Percentiles rank a stretch among this genome's conserved stretches.
Evolutionary conservation across 352 stramenopile species (phyloP).

Genomic region (Phytophthora sp.): DNA sequence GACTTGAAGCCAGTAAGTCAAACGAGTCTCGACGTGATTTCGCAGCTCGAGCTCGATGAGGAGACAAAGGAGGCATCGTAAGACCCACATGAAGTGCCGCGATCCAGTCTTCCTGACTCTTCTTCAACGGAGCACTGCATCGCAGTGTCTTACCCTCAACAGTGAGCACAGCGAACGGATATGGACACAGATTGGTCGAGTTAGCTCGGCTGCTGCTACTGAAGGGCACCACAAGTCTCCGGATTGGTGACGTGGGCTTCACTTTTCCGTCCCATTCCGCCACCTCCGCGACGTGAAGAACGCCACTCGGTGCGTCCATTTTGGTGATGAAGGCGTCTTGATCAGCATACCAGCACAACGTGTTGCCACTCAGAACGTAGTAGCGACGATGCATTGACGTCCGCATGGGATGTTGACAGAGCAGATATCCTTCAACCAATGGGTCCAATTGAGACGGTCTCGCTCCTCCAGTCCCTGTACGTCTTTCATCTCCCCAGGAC

Average conservation of each 20-base stretch:
- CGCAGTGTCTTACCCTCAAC: conserved; percentile 73
- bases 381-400: conserved; percentile 77
- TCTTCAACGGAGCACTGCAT: conserved; percentile 66
- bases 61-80: conserved; percentile 79
- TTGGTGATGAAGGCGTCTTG: conserved; percentile 62
- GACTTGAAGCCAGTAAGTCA: conserved; percentile 49
- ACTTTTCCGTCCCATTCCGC: conserved; percentile 72
- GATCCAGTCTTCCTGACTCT: conserved; percentile 74
- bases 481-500: conserved; percentile 61
- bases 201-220: conserved; percentile 35
- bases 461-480: not conserved
- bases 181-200: conserved; percentile 46
- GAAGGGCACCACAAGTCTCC: conserved; percentile 30
- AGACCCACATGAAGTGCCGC: conserved; percentile 72
- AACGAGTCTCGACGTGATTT: conserved; percentile 76
- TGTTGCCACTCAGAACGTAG: conserved; percentile 81
- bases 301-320: conserved; percentile 55
- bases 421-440: conserved; percentile 72
- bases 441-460: conserved; percentile 68
- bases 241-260: conserved; percentile 30
- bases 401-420: conserved; percentile 68
- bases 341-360: conserved; percentile 82
- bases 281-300: conserved; percentile 70
- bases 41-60: conserved; percentile 67
- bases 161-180: conserved; percentile 66